phyloP scores from a whole-genome alignment of 2,329 filamentous ascomycete species.

The Claviceps arundinis region DNA sequence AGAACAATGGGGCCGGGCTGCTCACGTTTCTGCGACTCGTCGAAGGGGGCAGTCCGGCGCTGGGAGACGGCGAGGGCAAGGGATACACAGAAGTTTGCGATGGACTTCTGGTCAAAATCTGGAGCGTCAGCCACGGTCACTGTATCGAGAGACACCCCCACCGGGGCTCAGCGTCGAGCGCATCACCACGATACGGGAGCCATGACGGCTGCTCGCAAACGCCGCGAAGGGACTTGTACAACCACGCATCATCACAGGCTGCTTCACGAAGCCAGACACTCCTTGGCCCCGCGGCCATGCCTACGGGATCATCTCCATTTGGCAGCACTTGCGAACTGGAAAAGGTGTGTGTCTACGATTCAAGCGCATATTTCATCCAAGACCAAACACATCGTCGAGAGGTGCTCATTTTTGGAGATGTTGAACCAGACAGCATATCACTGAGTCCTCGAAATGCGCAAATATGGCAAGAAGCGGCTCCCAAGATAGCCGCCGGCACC shows the following conservation, averaged over 20 bases:
- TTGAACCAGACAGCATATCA: constrained; percentile 82
- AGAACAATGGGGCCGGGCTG: constrained; percentile 85
- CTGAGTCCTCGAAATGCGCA: constrained; percentile 65
- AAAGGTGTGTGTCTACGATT: constrained; percentile 62
- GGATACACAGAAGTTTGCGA: constrained; percentile 85
- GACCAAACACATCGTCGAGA: constrained; percentile 58
- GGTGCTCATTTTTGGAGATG: constrained; percentile 87
- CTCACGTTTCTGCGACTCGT: constrained; percentile 81
- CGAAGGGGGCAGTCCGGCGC: constrained; percentile 73
- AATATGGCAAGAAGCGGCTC: constrained; percentile 81
- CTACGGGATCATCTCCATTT: constrained; percentile 12
- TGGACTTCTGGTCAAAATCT: constrained; percentile 76
- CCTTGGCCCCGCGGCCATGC: constrained; percentile 18
- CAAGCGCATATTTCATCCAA: constrained; percentile 86
- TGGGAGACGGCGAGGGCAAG: constrained; percentile 65
- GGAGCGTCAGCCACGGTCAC: constrained; percentile 78
- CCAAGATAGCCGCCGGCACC: constrained; percentile 60
- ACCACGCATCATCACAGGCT: constrained; percentile 7
- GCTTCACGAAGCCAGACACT: constrained; percentile 13
- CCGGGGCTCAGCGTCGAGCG: constrained; percentile 41
- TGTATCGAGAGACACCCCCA: constrained; percentile 65
- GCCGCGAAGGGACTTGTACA: constrained; percentile 15
- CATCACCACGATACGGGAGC: constrained; percentile 35
- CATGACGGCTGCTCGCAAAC: constrained; percentile 28
- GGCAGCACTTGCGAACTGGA: constrained; percentile 26